Base-by-base conservation (phyloP, 768 basidiomycete species). In the Neoboletus subvelutipes region DNA sequence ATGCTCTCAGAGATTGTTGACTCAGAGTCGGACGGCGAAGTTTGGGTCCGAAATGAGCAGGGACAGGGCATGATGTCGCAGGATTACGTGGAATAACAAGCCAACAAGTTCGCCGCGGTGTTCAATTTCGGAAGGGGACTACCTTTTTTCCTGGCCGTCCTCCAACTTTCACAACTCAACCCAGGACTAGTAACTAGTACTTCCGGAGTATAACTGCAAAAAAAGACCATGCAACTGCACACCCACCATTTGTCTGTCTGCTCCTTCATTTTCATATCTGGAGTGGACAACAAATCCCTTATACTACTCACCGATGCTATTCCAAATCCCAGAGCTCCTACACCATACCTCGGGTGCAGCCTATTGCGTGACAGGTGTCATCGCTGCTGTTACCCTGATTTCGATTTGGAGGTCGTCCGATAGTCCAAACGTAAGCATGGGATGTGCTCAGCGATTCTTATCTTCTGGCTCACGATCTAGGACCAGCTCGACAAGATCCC, bases 401-500 rank as follows among this genome's bases (percentile, higher is more conserved):
- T 51, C 20, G 17, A 40, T 46, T 13, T 36, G 34, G 47, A 50
- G 18, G 48, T 33, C 8, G 10, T 43, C 39, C 10, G 10, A 53
- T 18, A 2, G 34, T 42, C 48, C 55, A 51, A 43, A 50, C 2
- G 61, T 62, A 15, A 22, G 61, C 37, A 20, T 18, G 7, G 7
- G 5, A 11, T 20, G 17, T 17, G 1, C 15, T 15, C 22, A 17
- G 1, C 2, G 33, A 17, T 6, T 15, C 15, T n/a, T 17, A 0
- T 34, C 6, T 40, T 36, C 11, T 24, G 1, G 17, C 22, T 47
- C 10, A 42, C 36, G 1, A 15, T 39, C 10, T 1, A 4, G 26
- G 20, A 50, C 1, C 43, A 73, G 73, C 46, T 71, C 18, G 59
- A 68, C n/a, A 48, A 55, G 18, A 71, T 76, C 6, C 75, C 75